Base-by-base conservation (phyloP, 2,329 filamentous ascomycete species). In the Pseudogymnoascus sp. region DNA sequence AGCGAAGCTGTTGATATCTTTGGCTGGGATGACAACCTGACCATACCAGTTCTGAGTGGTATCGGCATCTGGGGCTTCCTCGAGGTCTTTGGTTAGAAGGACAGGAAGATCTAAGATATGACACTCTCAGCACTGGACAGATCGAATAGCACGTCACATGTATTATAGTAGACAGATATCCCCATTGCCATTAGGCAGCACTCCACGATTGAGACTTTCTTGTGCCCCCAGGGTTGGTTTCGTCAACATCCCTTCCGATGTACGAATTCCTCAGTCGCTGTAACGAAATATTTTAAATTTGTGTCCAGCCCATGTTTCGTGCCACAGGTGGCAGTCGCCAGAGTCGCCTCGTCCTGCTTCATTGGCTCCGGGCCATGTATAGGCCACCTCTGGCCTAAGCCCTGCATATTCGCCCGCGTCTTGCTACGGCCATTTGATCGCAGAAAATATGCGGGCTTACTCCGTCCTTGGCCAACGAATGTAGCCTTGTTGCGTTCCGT, bases 21-120 rank as follows among this genome's bases (percentile, higher is more conserved):
- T 72, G 90, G 91, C 57, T 92, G 91, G 89, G 94, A 99, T 70
- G 94, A 99, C 76, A 99, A 99, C 74, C 78, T 99, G 68, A 97
- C 93, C 58, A 99, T 99, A 73, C 94, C 94, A 2, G 85, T 96
- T 25, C 79, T 99, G 58, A 96, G 91, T 71, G 91, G 92, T 22
- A 75, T 91, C 50, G 92, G 92, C 6, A 85, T 99, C 64, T 96
- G 90, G 87, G 89, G 88, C 0, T 97, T 99, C 73, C 80, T 97
- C 68, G 95, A 89, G 76, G 74, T 91, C 57, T 97, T 97, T 79
- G 87, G 87, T 60, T 73, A 72, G 67, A 66, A 57, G 58, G 64
- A 62, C 28, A 62, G 32, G 32, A 30, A 58, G 11, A 38, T 58
- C 12, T 16, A 38, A 6, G 18, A 58, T 37, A 9, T 18, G n/a